Base-by-base conservation (phyloP, 495 filamentous ascomycete genomes). In the Neurospora sublineolata region DNA sequence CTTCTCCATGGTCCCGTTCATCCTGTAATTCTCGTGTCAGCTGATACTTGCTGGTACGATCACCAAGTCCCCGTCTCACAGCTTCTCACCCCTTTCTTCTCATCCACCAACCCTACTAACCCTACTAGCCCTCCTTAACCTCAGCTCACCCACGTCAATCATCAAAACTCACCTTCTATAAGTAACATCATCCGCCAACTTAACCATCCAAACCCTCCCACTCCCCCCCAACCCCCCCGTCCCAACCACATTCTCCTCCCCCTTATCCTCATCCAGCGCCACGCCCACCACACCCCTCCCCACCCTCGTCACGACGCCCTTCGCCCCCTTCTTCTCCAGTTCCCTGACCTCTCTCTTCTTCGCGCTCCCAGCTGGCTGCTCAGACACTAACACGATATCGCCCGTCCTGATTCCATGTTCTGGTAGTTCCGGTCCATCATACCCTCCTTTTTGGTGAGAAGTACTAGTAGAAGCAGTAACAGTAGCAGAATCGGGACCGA, bases 131-230 rank as follows among this genome's bases (percentile, higher is more conserved):
- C 10, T 12, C 38, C 46, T 64, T 23, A 33, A 41, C 18, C 37
- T 36, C 20, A 37, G 5, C 41, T 23, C 42, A 27, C 16, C 7
- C 52, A 67, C 39, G 72, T 5, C n/a, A 30, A 44, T 11, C 36
- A 67, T 27, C 46, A 71, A 38, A 36, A 71, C 73, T 83, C 70
- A 92, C 90, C 93, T 85, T 81, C 91, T 87, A 81, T 91, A 94
- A 42, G 94, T 97, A 74, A 97, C 90, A 82, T 98, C 96, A 81
- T 98, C 97, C 18, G 95, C 93, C 76, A 98, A 82, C 83, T 98
- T 98, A 27, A 99, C 90, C 38, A 89, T 76, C 89, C 87, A 90
- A 39, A 89, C 76, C 68, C 89, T 44, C 83, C 84, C 77, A 91
- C 81, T 52, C 85, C 86, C 68, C 85, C 86, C 88, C 68, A 89